Evolutionary conservation across 106 monocot species (phyloP).

Genomic region (Iris macrosiphon): DNA sequence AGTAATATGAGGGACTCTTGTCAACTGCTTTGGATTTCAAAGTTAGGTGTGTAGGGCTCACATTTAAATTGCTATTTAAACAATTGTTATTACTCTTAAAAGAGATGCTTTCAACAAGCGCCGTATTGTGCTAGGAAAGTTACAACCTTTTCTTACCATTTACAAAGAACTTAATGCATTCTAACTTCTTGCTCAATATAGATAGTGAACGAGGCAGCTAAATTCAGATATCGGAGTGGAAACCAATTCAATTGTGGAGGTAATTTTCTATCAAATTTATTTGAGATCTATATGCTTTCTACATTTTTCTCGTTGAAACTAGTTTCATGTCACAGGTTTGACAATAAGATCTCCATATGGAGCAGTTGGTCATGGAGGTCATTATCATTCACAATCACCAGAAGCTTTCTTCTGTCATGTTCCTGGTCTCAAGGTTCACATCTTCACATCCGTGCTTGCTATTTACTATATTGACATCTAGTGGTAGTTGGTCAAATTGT

Average conservation of each 20-base stretch:
- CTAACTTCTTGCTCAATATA: conserved; percentile 15
- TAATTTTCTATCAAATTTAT: conserved; percentile 11
- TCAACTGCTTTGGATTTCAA: too few relatives aligned
- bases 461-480: background rate
- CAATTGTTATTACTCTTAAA: too few relatives aligned
- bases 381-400: conserved; percentile 98
- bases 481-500: background rate
- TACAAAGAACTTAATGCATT: background rate
- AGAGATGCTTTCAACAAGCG: too few relatives aligned
- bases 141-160: background rate
- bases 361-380: conserved; percentile 96
- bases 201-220: conserved; percentile 98
- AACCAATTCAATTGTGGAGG: conserved; percentile 97
- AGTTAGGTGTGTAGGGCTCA: too few relatives aligned
- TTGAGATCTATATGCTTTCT: conserved; percentile 1
- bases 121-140: too few relatives aligned
- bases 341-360: conserved; percentile 97
- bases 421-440: conserved; percentile 89
- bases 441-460: background rate
- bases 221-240: conserved; percentile 97
- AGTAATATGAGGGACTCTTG: too few relatives aligned
- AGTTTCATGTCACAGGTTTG: conserved; percentile 36
- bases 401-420: conserved; percentile 99
- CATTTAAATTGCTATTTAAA: too few relatives aligned
- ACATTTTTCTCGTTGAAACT: background rate